Conservation (phyloP, 805 yeast species). For the Nakazawaea ishiwadae region DNA sequence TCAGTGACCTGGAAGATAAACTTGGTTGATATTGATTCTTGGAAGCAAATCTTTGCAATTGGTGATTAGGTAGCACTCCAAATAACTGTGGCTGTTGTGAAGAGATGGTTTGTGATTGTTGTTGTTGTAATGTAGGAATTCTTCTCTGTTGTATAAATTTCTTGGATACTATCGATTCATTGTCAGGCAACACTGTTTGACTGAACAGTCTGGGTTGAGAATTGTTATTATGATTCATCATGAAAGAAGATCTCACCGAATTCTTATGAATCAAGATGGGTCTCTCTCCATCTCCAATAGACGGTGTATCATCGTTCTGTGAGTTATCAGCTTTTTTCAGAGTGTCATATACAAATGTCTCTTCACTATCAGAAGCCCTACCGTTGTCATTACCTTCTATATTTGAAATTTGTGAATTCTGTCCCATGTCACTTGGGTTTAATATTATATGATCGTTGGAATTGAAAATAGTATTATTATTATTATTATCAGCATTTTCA, state of each 20-base stretch:
- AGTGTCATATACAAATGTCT: conserved; percentile 12
- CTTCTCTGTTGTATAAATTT: conserved; percentile 1
- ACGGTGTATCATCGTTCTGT: not conserved
- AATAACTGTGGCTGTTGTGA: not conserved
- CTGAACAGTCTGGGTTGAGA: conserved; percentile 11
- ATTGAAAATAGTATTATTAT: not conserved
- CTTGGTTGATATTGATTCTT: conserved; percentile 1
- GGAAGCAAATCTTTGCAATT: not conserved
- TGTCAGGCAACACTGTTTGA: conserved; percentile 11
- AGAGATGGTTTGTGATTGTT: not conserved
- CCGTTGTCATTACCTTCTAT: not conserved
- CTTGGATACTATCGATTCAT: conserved; percentile 10
- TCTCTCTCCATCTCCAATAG: conserved; percentile 1
- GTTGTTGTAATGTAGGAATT: conserved; percentile 5
- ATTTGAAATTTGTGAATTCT: not conserved
- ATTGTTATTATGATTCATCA: not conserved
- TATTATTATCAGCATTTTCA: conserved; percentile 4
- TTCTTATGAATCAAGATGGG: conserved; percentile 13
- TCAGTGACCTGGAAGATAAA: conserved; percentile 1
- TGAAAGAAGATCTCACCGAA: conserved; percentile 5
- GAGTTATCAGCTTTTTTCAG: not conserved
- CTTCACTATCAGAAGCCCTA: conserved; percentile 9
- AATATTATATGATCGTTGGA: not conserved
- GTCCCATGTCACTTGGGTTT: not conserved
- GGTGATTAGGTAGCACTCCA: not conserved